phyloP scores from a whole-genome alignment of 2,329 filamentous ascomycete species.

The Hypoxylon sp. region DNA sequence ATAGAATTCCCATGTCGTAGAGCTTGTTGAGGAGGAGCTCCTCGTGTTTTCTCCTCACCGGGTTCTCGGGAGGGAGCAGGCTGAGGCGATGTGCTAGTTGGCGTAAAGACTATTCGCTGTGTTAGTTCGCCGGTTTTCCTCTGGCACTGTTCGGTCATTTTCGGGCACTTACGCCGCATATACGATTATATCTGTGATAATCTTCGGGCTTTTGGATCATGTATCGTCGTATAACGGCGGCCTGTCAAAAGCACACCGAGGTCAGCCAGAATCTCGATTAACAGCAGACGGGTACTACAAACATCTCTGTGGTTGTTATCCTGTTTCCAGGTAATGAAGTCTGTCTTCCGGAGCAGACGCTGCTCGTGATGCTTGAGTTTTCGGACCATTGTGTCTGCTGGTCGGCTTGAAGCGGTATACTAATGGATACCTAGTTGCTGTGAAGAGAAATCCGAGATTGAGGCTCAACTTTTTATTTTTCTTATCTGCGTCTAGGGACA shows the following conservation, averaged over 20 bases:
- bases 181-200: conserved; percentile 73
- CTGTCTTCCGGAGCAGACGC: conserved; percentile 91
- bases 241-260: conserved; percentile 30
- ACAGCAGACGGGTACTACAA: conserved; percentile 15
- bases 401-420: conserved; percentile 3
- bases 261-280: conserved; percentile 17
- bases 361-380: conserved; percentile 98
- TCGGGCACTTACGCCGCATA: conserved; percentile 74
- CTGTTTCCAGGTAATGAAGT: conserved; percentile 94
- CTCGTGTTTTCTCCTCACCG: conserved; percentile 86
- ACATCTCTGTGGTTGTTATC: conserved; percentile 90
- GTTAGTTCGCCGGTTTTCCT: conserved; percentile 5
- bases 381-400: conserved; percentile 79
- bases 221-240: conserved; percentile 82
- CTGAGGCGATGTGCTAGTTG: conserved; percentile 91
- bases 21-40: conserved; percentile 90
- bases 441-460: conserved; percentile 10
- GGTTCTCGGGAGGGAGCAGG: conserved; percentile 83
- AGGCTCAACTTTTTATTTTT: conserved; percentile 43
- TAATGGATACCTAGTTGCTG: neutral
- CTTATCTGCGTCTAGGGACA: conserved; percentile 26
- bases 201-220: conserved; percentile 91
- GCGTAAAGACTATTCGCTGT: conserved; percentile 76
- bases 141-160: neutral
- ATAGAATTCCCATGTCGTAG: conserved; percentile 90